Evolutionary conservation across 495 filamentous ascomycete species (phyloP), one percentile per base, ranked within the genome.

Genomic region (Aspergillus leporis): DNA sequence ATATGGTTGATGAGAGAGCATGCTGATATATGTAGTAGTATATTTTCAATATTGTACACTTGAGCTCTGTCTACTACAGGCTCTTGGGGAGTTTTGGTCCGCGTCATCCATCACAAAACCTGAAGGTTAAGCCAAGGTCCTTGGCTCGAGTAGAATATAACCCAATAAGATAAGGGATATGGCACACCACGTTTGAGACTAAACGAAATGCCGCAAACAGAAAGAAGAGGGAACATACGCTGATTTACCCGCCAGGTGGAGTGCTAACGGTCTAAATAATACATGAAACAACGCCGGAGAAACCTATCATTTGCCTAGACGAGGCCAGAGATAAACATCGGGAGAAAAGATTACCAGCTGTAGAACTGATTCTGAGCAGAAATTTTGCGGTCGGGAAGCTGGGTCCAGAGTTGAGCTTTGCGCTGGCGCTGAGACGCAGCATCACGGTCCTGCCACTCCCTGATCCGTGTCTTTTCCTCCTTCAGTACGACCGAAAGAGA

Each of bases 381-480:
- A 50, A 80, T 71, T 68, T 74, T 74, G 31, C 77, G 72, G 71
- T 96, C 89, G 4, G 93, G 94, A 30, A 97, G 76, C 64, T 89
- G 89, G 22, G 88, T 82, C 93, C 92, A 97, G 18, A 93, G 85
- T 56, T 87, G 86, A 60, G 86, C 78, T 64, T 85, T 85, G 45
- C 83, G 77, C 69, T 84, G 74, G 45, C 79, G 72, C 75, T 90
- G 88, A 62, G 84, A 85, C 72, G 89, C 90, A 65, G 85, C 85
- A 66, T 90, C 81, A 57, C 86, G 81, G 66, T 96, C 92, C 57
- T 89, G 74, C 69, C 87, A 86, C 65, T 89, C 80, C 32, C 94
- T 83, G 51, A 97, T 85, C 31, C 90, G 79, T 1, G 94, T 97
- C 70, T 86, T 86, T 71, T 98, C 90, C 69, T 98, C 94, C 78